Base-by-base conservation (phyloP, 2,329 filamentous ascomycete genomes). In the Helminthosporium solani region DNA sequence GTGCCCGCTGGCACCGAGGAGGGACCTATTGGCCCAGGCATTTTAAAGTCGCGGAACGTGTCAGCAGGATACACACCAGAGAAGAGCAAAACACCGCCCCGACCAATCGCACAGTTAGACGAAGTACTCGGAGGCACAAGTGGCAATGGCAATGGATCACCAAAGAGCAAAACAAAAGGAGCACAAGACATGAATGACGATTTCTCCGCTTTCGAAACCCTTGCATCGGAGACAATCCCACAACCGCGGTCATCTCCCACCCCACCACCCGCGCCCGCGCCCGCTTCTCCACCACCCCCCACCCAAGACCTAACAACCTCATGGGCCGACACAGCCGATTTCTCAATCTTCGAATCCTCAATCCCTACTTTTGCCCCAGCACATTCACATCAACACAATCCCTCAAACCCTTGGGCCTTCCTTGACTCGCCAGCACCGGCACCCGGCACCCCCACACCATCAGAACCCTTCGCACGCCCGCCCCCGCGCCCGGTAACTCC, bases 281-380 rank as follows among this genome's bases (percentile, higher is more conserved):
- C 33, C 44, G 9, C n/a, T 35, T 33, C 21, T 21, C 33, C 39
- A 18, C 35, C 40, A 2, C 5, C 36, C 20, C 56, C 61, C 15
- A 41, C 51, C 18, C 60, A 50, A 47, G 45, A 48, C 7, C 61
- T 37, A 57, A 58, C 18, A 58, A 7, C 31, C 18, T 21, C 33
- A 55, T 18, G 41, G 44, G 41, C 37, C 31, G 44, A 50, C 28
- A 37, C 36, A 33, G 52, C 47, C 20, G 54, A 57, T 40, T 60
- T 61, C 44, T 63, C 60, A 31, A 60, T 69, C 42, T 70, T 70
- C 42, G 66, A 69, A 44, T 58, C 64, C 7, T 35, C 56, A 4
- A 7, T 44, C 3, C 46, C 53, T 7, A 35, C 23, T 42, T 14
- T 40, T 16, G 15, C 44, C 44, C 15, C 33, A 41, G 14, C 21